phyloP scores from a whole-genome alignment of 345 rosid species.

The Carallia pectinifolia region DNA sequence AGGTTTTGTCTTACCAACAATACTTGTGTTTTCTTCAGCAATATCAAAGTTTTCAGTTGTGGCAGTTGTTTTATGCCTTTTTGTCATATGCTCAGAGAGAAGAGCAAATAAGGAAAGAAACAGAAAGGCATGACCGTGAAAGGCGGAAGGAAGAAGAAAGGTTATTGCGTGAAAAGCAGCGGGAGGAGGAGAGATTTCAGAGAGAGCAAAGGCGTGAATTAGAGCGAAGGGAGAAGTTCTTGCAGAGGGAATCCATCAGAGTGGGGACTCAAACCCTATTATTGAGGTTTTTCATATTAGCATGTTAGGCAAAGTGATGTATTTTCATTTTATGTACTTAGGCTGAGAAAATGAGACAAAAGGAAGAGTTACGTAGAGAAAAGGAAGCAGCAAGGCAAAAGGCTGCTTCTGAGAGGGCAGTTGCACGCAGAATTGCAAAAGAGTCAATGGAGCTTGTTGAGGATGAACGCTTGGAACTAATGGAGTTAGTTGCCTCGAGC shows the following conservation, averaged over 20 bases:
- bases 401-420: slow-evolving; percentile 88
- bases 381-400: slow-evolving; percentile 80
- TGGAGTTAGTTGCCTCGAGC: slow-evolving; percentile 72
- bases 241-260: slow-evolving; percentile 81
- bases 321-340: slow-evolving; percentile 17
- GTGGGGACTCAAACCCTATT: slow-evolving; percentile 34
- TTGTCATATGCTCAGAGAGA: slow-evolving; percentile 51
- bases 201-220: slow-evolving; percentile 85
- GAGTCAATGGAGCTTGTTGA: slow-evolving; percentile 82
- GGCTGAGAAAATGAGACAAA: slow-evolving; percentile 86
- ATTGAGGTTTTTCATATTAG: background rate
- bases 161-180: slow-evolving; percentile 79
- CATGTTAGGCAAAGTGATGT: background rate
- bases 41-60: slow-evolving; percentile 11
- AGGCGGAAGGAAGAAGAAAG: slow-evolving; percentile 91
- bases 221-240: slow-evolving; percentile 81
- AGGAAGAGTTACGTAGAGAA: slow-evolving; percentile 74
- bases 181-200: slow-evolving; percentile 80
- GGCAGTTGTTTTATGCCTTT: background rate
- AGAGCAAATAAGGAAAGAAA: slow-evolving; percentile 77
- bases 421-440: slow-evolving; percentile 86
- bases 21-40: slow-evolving; percentile 10
- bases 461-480: slow-evolving; percentile 85
- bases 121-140: slow-evolving; percentile 90
- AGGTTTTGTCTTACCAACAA: slow-evolving; percentile 43